Evolutionary conservation across 1,284 basidiomycete genomes (phyloP).

Genomic region (Rhodotorula sp.): DNA sequence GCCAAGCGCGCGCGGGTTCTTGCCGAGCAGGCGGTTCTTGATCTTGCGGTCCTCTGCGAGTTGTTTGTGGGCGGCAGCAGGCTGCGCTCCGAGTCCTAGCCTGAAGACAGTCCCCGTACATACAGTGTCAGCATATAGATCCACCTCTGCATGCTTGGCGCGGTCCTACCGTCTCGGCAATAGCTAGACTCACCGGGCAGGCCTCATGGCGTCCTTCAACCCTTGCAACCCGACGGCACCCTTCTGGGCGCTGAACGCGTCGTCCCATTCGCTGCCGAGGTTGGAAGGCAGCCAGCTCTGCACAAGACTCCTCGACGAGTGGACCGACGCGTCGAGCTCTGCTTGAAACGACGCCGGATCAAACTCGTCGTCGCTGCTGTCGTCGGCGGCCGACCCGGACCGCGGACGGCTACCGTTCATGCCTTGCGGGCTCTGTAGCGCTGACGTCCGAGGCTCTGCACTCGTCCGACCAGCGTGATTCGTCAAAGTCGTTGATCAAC

Average conservation of each 20-base stretch:
- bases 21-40: slow-evolving; percentile 16
- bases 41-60: slow-evolving; percentile 34
- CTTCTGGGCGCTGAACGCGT: background rate
- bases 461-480: too few species aligned
- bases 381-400: background rate
- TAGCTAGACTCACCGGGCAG: slow-evolving; percentile 11
- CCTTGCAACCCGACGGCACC: slow-evolving; percentile 3
- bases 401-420: background rate
- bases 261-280: slow-evolving; percentile 6
- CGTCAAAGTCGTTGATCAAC: too few species aligned
- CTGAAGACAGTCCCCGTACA: background rate
- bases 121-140: background rate
- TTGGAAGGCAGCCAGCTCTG: slow-evolving; percentile 13
- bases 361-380: slow-evolving; percentile 16
- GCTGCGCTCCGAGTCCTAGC: slow-evolving; percentile 26
- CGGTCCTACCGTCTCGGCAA: background rate
- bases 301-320: slow-evolving; percentile 5
- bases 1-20: slow-evolving; percentile 1
- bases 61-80: slow-evolving; percentile 18
- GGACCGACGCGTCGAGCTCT: slow-evolving; percentile 19
- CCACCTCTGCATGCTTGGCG: background rate
- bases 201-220: slow-evolving; percentile 21
- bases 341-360: slow-evolving; percentile 23
- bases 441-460: too few species aligned
- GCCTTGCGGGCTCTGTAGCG: background rate